Percentiles rank a stretch among this genome's conserved stretches.
Evolutionary conservation across 169 alveolate species (phyloP).

Genomic region (Plasmodium relictum): DNA sequence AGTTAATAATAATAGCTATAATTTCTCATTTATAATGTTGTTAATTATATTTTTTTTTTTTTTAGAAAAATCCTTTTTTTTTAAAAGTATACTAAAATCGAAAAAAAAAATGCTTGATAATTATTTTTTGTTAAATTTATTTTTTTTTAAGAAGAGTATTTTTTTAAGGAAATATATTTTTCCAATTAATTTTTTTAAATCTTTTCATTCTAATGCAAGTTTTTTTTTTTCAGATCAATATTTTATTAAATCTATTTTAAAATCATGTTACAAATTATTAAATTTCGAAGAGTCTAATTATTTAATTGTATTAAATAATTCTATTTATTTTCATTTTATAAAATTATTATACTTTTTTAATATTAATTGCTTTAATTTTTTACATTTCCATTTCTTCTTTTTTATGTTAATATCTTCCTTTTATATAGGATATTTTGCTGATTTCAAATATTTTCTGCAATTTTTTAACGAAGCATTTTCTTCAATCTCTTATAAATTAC

Average conservation of each 20-base stretch:
- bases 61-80: conserved; percentile 45
- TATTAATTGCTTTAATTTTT: conserved; percentile 14
- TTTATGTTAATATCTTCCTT: conserved; percentile 70
- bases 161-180: conserved; percentile 28
- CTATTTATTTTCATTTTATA: conserved; percentile 41
- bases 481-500: not conserved
- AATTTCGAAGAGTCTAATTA: conserved; percentile 16
- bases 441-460: not conserved
- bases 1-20: not conserved
- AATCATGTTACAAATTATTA: conserved; percentile 31
- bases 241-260: conserved; percentile 29
- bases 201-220: conserved; percentile 34
- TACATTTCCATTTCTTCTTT: conserved; percentile 24
- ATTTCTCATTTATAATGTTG: conserved; percentile 20
- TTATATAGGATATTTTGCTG: conserved; percentile 56
- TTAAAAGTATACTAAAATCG: conserved; percentile 14
- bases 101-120: conserved; percentile 1
- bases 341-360: conserved; percentile 31
- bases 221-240: conserved; percentile 19
- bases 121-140: conserved; percentile 28
- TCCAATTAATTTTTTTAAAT: conserved; percentile 11
- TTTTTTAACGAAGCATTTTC: conserved; percentile 4
- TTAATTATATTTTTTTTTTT: conserved; percentile 30
- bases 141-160: conserved; percentile 35
- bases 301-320: conserved; percentile 41